Evolutionary conservation across 1,139 yeast genomes (phyloP).

Genomic region (Groenewaldozyma sp.): DNA sequence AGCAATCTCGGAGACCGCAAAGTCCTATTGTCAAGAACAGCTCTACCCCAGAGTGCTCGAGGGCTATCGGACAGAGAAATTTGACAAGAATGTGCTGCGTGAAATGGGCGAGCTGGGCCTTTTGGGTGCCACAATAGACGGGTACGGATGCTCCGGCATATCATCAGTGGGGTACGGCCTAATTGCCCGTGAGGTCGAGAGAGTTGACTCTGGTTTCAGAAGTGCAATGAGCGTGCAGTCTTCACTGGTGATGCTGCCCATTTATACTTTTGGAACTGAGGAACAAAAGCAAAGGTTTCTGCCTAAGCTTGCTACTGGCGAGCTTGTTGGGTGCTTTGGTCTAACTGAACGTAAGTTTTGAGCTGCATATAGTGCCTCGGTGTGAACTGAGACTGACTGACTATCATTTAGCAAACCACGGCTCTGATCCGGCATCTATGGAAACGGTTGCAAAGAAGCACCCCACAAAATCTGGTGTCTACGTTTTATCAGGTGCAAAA

Average conservation of each 20-base stretch:
- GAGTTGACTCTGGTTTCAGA: conserved; percentile 38
- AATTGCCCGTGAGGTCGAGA: conserved; percentile 37
- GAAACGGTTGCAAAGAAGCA: conserved; percentile 35
- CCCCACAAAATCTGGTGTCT: conserved; percentile 36
- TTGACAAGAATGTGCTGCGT: conserved; percentile 30
- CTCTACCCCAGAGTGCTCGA: conserved; percentile 35
- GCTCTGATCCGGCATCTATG: conserved; percentile 39
- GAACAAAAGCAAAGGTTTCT: conserved; percentile 36
- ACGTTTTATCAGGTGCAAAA: conserved; percentile 35
- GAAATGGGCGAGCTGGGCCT: conserved; percentile 38
- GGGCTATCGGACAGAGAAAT: conserved; percentile 33
- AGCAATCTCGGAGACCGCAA: conserved; percentile 34
- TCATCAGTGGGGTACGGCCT: conserved; percentile 36
- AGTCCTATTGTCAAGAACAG: conserved; percentile 32
- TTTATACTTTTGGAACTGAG: conserved; percentile 33
- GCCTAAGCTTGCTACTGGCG: conserved; percentile 36
- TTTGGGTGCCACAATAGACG: conserved; percentile 35
- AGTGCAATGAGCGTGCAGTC: conserved; percentile 40
- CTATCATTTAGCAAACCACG: conserved; percentile 33
- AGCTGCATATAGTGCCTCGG: too few species aligned
- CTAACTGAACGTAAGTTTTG: conserved; percentile 30
- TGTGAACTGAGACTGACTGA: too few species aligned
- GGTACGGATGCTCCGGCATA: conserved; percentile 38
- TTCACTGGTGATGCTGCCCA: conserved; percentile 39
- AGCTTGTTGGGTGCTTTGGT: conserved; percentile 37